Evolutionary conservation across 2,329 filamentous ascomycete species (phyloP).

Genomic region (Epichloe typhina): DNA sequence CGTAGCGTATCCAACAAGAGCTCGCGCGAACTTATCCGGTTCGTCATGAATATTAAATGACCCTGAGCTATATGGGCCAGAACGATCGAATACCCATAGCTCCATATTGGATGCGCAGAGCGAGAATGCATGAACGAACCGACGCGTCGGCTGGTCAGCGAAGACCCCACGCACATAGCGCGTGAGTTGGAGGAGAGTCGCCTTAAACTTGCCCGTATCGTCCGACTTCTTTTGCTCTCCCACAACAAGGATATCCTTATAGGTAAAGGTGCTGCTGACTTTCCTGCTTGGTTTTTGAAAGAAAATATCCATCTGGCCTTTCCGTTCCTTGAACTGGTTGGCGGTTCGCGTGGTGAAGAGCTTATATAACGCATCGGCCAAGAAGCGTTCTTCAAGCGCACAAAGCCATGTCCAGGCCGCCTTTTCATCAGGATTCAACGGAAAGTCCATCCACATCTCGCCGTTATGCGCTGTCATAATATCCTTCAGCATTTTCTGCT

Average conservation of each 20-base stretch:
- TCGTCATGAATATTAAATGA: slow-evolving; percentile 9
- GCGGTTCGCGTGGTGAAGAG: slow-evolving; percentile 9
- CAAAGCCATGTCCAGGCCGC: slow-evolving; percentile 2
- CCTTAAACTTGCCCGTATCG: slow-evolving; percentile 8
- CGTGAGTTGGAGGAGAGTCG: slow-evolving; percentile 9
- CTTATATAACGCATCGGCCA: slow-evolving; percentile 8
- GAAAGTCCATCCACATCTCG: slow-evolving; percentile 8
- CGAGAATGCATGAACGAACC: slow-evolving; percentile 9
- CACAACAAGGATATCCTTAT: slow-evolving; percentile 11
- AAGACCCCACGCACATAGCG: slow-evolving; percentile 9
- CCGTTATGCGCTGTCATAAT: slow-evolving; percentile 6
- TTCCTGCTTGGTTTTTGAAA: slow-evolving; percentile 6
- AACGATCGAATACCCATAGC: slow-evolving; percentile 12
- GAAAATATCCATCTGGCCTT: slow-evolving; percentile 12
- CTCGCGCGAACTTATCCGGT: slow-evolving; percentile 8
- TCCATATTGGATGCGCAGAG: slow-evolving; percentile 9
- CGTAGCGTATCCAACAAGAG: slow-evolving; percentile 10
- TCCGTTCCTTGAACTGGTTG: slow-evolving; percentile 10
- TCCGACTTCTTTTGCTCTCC: slow-evolving; percentile 11
- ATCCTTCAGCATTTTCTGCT: slow-evolving; percentile 5
- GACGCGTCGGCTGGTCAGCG: slow-evolving; percentile 11
- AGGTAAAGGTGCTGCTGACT: slow-evolving; percentile 2
- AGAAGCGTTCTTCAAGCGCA: slow-evolving; percentile 4
- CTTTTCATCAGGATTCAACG: slow-evolving; percentile 5
- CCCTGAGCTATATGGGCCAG: slow-evolving; percentile 10